Conservation (phyloP, 2,329 filamentous ascomycete genomes). For the Dendryphion nanum region DNA sequence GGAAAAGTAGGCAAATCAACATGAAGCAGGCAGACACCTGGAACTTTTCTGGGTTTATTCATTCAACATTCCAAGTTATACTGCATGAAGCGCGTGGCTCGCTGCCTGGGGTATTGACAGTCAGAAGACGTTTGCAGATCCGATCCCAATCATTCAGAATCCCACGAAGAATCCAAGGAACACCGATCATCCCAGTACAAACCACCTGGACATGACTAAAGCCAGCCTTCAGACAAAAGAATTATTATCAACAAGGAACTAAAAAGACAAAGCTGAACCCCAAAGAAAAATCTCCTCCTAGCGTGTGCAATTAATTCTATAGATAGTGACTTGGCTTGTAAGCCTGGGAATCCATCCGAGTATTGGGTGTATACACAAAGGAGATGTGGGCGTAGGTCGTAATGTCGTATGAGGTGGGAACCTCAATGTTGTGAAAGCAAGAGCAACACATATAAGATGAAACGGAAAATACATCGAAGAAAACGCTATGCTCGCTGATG, state of each 20-base stretch:
- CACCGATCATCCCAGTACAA: neutral
- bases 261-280: neutral
- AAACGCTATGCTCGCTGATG: slow-evolving; percentile 12
- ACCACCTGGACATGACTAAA: neutral
- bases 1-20: neutral
- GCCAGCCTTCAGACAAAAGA: neutral
- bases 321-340: slow-evolving; percentile 9
- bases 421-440: neutral
- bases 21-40: too few species aligned
- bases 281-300: slow-evolving; percentile 9
- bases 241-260: neutral
- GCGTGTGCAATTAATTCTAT: slow-evolving; percentile 34
- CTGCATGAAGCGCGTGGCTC: too few species aligned
- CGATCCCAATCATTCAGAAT: neutral
- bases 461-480: slow-evolving; percentile 8
- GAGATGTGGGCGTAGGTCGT: neutral
- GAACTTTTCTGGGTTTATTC: too few species aligned
- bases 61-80: too few species aligned
- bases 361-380: slow-evolving; percentile 7
- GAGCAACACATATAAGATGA: slow-evolving; percentile 15
- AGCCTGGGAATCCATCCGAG: slow-evolving; percentile 6
- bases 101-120: too few species aligned
- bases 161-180: neutral
- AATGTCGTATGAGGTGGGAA: slow-evolving; percentile 26
- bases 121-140: neutral